Evolutionary conservation across 1,139 yeast genomes (phyloP).

Genomic region (Blastobotrys serpentis): DNA sequence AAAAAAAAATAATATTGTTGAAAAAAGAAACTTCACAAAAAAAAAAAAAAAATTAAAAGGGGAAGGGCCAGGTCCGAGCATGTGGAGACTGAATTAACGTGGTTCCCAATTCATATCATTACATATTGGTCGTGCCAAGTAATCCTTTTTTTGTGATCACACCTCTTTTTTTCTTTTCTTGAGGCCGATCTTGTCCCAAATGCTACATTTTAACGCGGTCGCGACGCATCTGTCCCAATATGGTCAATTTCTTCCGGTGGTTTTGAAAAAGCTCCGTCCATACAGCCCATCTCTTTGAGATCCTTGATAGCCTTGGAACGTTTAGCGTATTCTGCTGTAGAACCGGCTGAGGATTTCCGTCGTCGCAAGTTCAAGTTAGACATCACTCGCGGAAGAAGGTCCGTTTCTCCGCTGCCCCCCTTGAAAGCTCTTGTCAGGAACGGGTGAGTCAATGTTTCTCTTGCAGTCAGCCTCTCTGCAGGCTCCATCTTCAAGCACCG

Average conservation of each 20-base stretch:
- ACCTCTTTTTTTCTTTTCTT: too few species aligned
- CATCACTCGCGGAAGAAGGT: slow-evolving; percentile 39
- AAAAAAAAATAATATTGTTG: neutral
- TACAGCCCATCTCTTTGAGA: slow-evolving; percentile 26
- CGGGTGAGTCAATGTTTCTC: slow-evolving; percentile 50
- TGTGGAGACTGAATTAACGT: neutral
- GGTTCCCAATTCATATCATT: neutral
- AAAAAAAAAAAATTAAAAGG: slow-evolving; percentile 1
- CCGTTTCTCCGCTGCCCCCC: slow-evolving; percentile 27
- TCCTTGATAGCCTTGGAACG: slow-evolving; percentile 16
- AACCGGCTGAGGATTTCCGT: slow-evolving; percentile 10
- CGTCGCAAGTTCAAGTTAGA: slow-evolving; percentile 33
- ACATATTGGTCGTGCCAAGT: slow-evolving; percentile 1
- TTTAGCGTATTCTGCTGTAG: slow-evolving; percentile 10
- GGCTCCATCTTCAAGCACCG: slow-evolving; percentile 54
- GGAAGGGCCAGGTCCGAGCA: neutral
- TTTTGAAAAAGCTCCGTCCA: slow-evolving; percentile 40
- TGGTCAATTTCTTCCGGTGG: slow-evolving; percentile 31
- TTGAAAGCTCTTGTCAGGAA: slow-evolving; percentile 38
- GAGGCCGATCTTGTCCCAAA: neutral
- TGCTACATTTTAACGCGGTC: neutral
- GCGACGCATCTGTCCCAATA: neutral
- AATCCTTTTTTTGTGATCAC: neutral
- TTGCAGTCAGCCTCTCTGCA: slow-evolving; percentile 48
- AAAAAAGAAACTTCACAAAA: slow-evolving; percentile 1